Evolutionary conservation across 2,329 filamentous ascomycete genomes (phyloP), one percentile per base, ranked within the genome.

Genomic region (Fusarium nygamai): DNA sequence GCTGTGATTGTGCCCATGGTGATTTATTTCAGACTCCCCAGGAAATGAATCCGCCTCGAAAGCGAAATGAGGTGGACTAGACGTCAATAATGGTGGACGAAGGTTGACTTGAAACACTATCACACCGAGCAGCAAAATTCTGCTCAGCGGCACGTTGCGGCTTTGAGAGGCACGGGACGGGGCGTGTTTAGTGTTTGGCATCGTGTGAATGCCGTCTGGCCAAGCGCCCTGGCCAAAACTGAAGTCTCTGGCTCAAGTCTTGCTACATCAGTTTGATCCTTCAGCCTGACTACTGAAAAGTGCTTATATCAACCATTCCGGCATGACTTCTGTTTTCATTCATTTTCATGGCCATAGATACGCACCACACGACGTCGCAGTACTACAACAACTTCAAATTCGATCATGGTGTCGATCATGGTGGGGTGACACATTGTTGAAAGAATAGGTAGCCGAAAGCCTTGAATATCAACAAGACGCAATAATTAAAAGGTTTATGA

Each of bases 51-150:
- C 51, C 53, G 69, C 67, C 38, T 69, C 57, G 53, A 68, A 71
- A 71, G 71, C 75, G 76, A 79, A 78, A 79, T 79, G 76, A 79
- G 69, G 63, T 71, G 68, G 69, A 57, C 57, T 64, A 71, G 57
- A 71, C 34, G 62, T 47, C 50, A 43, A 58, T 56, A 48, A 39
- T 47, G 60, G 62, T 75, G 64, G 66, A 62, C 54, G 29, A 64
- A 53, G 66, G 66, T 51, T 69, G 71, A 65, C 71, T 74, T 74
- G 68, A 59, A 72, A 65, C 71, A 58, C 71, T 67, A 64, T 76
- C 76, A 77, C 74, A 73, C 68, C 67, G 67, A 66, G 57, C 43
- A 71, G 62, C 48, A 71, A 71, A 59, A 27, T 61, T 34, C 75
- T 46, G 46, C 53, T 67, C 58, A 72, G 51, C 64, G 56, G 57